Evolutionary conservation across 257 asterid genomes (phyloP), one percentile per base, ranked within the genome.

Genomic region (Solanum ossicruentum): DNA sequence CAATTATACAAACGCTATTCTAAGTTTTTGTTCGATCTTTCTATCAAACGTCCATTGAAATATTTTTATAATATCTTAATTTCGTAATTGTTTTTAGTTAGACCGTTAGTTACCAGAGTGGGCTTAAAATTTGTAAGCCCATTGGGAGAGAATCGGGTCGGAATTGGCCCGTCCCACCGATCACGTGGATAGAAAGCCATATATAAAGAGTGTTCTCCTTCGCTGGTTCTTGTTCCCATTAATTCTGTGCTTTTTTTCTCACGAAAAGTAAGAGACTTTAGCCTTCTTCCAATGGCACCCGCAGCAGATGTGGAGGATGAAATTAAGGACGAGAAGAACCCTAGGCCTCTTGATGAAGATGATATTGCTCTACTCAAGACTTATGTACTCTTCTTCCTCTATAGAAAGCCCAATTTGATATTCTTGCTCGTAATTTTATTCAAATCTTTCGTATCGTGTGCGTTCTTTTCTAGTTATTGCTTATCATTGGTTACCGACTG

Each of bases 321-420:
- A 87, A 93, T 93, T 91, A 94, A 92, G 91, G 98, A 95, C 89
- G 98, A 95, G 94, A 94, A 95, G 91, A 95, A 93, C 84, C 97
- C 98, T 26, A 89, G 89, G 77, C 98, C 99, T 17, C 95, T 94
- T 49, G 99, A 95, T 78, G 99, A 94, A 83, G 99, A 91, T 79
- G 99, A 95, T 87, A 95, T 94, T 49, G 98, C 99, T 28, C 92
- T 95, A 55, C 98, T 95, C 84, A 95, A 95, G 85, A 94, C 99
- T 73, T 95, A 93, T 85, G 97, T 92, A 89, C 55, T 81, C 41
- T 49, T 52, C 26, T 16, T 77, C 16, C 82, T 51, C 17, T 70
- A 41, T 67, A 13, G 72, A 58, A 63, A 89, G 65, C 91, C 90
- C 89, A 86, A 88, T 56, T 15, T 67, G 18, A 32, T 8, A 69